Base-by-base conservation (phyloP, 495 filamentous ascomycete species). In the Tuber borchii region DNA sequence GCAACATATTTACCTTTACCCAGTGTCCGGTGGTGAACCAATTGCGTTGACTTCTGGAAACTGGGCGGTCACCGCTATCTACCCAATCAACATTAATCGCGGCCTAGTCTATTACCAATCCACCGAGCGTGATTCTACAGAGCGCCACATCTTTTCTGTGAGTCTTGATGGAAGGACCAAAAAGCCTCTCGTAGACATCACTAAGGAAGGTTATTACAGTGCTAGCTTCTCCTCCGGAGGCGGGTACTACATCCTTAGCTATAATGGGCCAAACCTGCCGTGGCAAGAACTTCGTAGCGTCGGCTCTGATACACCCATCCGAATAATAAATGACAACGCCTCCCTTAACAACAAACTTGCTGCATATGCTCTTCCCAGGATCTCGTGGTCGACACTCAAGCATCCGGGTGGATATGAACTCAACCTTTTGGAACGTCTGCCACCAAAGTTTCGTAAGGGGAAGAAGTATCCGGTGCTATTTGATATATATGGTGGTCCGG, bases 381-480 rank as follows among this genome's bases (percentile, higher is more conserved):
- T 84, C 26, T 84, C 84, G 16, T 88, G 86, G 80, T 85, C 83
- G 71, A 85, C 84, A 16, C 83, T 89, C 1, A 76, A 84, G 5
- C 87, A 87, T 74, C 87, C 87, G 0, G 84, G 84, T 43, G 86
- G 86, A 48, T 85, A 85, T 74, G 83, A 74, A n/a, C 78, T 89
- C 45, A 88, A 87, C 76, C 85, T 87, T 22, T 82, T 86, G 77
- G 83, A 88, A 71, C 83, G 82, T 19, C 85, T 88, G 4, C 87
- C 88, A 0, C 84, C 86, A 16, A 86, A 86, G 72, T 88, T 88
- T 74, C 78, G 86, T 75, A 81, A 85, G 5, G 26, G 70, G 7
- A 89, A 88, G 79, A 88, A 88, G 74, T 90, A 90, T 80, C 88
- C 88, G 0, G 85, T 88, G 16, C 81, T 90, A 2, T 86, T 89